Percentiles rank a stretch among this genome's conserved stretches.
Evolutionary conservation across 2,329 filamentous ascomycete species (phyloP).

Genomic region (Colletotrichum costaricense): DNA sequence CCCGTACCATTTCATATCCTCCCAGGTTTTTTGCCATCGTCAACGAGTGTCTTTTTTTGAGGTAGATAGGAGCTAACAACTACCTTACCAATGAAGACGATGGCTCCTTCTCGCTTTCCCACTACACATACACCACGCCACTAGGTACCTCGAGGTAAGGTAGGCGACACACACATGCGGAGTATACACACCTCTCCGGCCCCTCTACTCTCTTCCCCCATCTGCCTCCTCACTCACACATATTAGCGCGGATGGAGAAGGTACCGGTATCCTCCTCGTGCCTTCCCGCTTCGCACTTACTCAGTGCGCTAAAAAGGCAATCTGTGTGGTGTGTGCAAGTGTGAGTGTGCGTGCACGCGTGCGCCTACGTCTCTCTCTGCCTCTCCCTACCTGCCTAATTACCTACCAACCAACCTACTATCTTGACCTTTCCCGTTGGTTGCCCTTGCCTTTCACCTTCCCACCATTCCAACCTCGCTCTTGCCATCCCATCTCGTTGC

Average conservation of each 20-base stretch:
- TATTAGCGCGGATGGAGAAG: neutral
- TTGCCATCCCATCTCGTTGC: conserved; percentile 34
- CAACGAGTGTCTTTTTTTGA: neutral
- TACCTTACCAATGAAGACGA: neutral
- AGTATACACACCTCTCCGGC: neutral
- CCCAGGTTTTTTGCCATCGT: neutral
- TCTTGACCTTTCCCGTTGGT: neutral
- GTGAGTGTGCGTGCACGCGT: conserved; percentile 9
- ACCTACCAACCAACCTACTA: neutral
- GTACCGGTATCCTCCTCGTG: neutral
- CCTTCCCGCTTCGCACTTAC: conserved; percentile 17
- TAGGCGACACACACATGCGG: conserved; percentile 4
- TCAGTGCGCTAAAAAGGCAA: neutral
- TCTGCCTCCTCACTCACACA: neutral
- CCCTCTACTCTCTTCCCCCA: neutral
- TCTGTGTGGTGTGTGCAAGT: neutral
- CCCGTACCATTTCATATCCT: neutral
- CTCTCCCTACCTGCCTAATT: neutral
- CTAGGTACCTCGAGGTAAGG: too few relatives aligned
- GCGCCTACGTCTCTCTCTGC: conserved; percentile 4
- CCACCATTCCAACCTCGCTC: conserved; percentile 23
- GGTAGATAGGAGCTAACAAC: neutral
- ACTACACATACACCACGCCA: conserved; percentile 15
- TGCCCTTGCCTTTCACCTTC: conserved; percentile 13
- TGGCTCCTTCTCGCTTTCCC: neutral